Base-by-base conservation (phyloP, 78 protist species). In the Fonticula alba region DNA sequence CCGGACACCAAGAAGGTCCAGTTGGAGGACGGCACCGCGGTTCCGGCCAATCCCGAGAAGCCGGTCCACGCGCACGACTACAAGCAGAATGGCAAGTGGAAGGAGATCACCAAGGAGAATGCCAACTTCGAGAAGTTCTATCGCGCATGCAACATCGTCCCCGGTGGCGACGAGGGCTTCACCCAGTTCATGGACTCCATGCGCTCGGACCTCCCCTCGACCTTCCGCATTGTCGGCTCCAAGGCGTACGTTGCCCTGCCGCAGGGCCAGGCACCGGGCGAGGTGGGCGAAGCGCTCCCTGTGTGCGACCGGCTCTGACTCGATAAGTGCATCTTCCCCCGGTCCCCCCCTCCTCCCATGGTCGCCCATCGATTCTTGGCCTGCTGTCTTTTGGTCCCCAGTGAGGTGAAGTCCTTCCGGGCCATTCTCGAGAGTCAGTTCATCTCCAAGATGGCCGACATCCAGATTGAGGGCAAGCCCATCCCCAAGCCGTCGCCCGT, bases 141-240 rank as follows among this genome's bases (percentile, higher is more conserved):
- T 20, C 31, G 36, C 49, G 7, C 36, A 7, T 38, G 43, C 43
- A 32, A 13, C 11, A 6, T 49, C 46, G 3, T 47, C 52, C 24
- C 22, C 24, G 2, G 52, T 47, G 58, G 58, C 0, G 71, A 52
- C 32, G 53, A 29, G 17, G 71, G 53, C 37, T 66, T 38, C 53
- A 29, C 13, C 19, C 62, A 19, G 0, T 66, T 66, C 31, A 20
- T 52, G 31, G 32, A 43, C 20, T 3, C 62, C 13, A 3, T 66
- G 29, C 47, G 47, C 22, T 15, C 13, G 38, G 24, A 10, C 10
- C 58, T 66, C 17, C 71, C 71, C 35, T 15, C 61, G 11, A 36
- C 71, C 52, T 66, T 66, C 62, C 71, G 71, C 60, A 66, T 66
- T 50, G 53, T 62, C 0, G 71, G 71, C 33, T 36, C 31, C 6